Evolutionary conservation across 176 grass and related monocot genomes (phyloP).

Genomic region (Carex littledalei): DNA sequence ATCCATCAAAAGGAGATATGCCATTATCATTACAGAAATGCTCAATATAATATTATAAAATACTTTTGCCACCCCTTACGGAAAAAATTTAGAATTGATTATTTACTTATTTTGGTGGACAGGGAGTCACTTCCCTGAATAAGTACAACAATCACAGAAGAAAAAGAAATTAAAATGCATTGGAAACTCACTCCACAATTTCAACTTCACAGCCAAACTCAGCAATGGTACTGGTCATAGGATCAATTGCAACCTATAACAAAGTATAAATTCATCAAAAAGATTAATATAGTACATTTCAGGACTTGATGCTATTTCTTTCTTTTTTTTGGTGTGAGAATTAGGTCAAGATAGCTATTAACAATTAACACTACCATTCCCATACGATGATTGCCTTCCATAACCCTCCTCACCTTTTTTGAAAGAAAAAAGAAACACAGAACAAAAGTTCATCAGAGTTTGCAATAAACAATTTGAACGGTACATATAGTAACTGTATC

Average conservation of each 20-base stretch:
- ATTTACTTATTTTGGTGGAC: background rate
- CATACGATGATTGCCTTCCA: conserved; percentile 99
- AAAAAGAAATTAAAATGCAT: background rate
- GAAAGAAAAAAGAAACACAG: conserved; percentile 18
- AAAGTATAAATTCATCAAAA: conserved; percentile 22
- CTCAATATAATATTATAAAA: background rate
- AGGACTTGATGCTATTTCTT: conserved; percentile 6
- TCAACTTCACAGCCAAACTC: conserved; percentile 97
- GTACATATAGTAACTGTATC: background rate
- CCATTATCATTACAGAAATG: background rate
- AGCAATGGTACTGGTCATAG: conserved; percentile 74
- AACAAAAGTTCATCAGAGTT: conserved; percentile 12
- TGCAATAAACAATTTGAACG: conserved; percentile 13
- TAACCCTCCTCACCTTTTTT: conserved; percentile 80
- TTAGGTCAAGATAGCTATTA: background rate
- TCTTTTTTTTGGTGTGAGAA: background rate
- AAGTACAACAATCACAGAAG: background rate
- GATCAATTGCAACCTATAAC: conserved; percentile 81
- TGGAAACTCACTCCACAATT: conserved; percentile 79
- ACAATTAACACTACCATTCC: conserved; percentile 60
- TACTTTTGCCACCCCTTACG: background rate
- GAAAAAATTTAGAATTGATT: background rate
- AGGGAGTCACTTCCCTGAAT: background rate
- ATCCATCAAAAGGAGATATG: background rate
- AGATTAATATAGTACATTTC: background rate